Evolutionary conservation across 2,329 filamentous ascomycete species (phyloP), one percentile per base, ranked within the genome.

Genomic region (Cordyceps cateniannulata): DNA sequence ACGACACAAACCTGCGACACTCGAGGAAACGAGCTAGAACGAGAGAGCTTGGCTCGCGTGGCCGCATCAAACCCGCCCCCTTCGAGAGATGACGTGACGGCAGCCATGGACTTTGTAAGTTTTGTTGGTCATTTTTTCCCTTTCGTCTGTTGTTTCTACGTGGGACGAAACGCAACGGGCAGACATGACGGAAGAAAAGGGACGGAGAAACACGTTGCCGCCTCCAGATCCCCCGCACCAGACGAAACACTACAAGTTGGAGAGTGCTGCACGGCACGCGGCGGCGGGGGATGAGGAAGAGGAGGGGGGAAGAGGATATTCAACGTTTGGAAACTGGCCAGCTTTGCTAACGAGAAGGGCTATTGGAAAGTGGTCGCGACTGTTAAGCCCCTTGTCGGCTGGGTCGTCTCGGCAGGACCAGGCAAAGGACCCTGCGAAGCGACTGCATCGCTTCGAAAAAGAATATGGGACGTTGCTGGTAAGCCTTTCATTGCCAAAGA

Each of bases 361-460:
- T 16, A 3, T 60, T 48, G 56, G 62, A 32, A 67, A 88, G 85
- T 88, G 85, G 85, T 84, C 84, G 76, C 83, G 85, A 75, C 79
- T 88, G 75, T 76, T 88, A 77, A 85, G 84, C 71, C 82, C 84
- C 70, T 77, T 87, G 67, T 82, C 81, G 66, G 75, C 81, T 67
- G 79, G 78, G 66, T 76, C 72, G 70, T 78, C 82, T 67, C 80
- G 79, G 67, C 85, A 81, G 72, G 83, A 85, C 69, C 79, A 81
- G 64, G 81, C 82, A 62, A 84, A 82, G 69, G 84, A 88, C 71
- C 85, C 85, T 50, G 78, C 84, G 62, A 82, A 83, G 69, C 84
- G 85, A 63, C 79, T 87, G 63, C 82, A 86, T 70, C 83, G 85
- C 61, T 88, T 87, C 71, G 85, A 87, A 71, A 85, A 84, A 72